Evolutionary conservation across 371 early-diverging fungal genomes (phyloP), one percentile per base, ranked within the genome.

Genomic region (Paraphysoderma sedebokerense): DNA sequence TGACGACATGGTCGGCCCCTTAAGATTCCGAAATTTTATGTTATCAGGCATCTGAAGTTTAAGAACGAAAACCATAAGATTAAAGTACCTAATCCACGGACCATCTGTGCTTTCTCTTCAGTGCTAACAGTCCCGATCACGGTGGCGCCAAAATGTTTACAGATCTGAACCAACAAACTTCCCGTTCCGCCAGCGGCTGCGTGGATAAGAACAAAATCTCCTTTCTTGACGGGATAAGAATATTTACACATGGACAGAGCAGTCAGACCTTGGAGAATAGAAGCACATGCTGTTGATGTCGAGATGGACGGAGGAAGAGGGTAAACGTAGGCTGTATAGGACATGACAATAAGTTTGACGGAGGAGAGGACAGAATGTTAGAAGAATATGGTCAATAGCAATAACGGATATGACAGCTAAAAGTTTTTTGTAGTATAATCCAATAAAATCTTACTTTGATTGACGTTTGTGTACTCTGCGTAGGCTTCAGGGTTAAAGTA

Each of bases 181-280:
- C 92, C 95, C 8, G 82, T 81, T 29, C 92, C 92, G 13, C 92
- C 95, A 12, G 92, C 92, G 0, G 87, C 91, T 7, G 95, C 92
- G 55, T 66, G 34, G 20, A 36, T 22, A 20, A 46, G 27, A 4
- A 42, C 22, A 8, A 6, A 9, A 31, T 42, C 42, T 17, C 42
- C 84, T 40, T 61, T 58, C 55, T 82, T 65, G 30, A 92, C 87
- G 20, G 56, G 52, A 56, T 90, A 85, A 7, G 75, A 73, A 44
- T 79, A 68, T 7, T 70, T 73, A 5, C 79, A 74, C 64, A 91
- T 67, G 1, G 82, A 67, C 67, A 78, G 74, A 2, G 87, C 88
- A 26, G 92, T 92, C 51, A 88, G 55, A 35, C 61, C 65, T 46
- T 66, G 64, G 35, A 70, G 33, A 13, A 61, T 36, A 9, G 59